phyloP scores from a whole-genome alignment of 2,329 filamentous ascomycete species.

The Claviceps cyperi region DNA sequence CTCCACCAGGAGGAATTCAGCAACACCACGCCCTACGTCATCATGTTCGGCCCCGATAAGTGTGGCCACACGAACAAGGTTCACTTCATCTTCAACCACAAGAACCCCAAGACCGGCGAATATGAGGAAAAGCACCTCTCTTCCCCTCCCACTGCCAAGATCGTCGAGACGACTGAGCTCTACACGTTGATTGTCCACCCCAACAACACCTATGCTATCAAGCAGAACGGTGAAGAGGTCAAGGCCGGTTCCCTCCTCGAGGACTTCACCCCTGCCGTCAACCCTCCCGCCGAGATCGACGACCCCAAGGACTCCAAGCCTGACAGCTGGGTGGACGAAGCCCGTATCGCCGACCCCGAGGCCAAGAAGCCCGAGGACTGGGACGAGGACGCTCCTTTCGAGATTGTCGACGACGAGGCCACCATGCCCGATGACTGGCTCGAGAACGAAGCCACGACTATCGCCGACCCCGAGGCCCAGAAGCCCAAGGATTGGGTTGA shows the following conservation, averaged over 20 bases:
- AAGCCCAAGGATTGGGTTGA: constrained; percentile 99
- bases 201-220: constrained; percentile 88
- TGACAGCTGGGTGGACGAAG: constrained; percentile 86
- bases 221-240: constrained; percentile 77
- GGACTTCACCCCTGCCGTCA: constrained; percentile 86
- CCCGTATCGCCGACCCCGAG: constrained; percentile 80
- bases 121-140: constrained; percentile 99
- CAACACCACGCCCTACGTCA: constrained; percentile 92
- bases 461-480: constrained; percentile 85
- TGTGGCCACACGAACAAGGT: constrained; percentile 99
- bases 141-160: constrained; percentile 69
- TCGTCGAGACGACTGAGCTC: constrained; percentile 81
- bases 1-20: constrained; percentile 96
- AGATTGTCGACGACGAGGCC: constrained; percentile 89
- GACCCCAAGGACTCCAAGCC: constrained; percentile 90
- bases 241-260: constrained; percentile 87
- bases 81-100: constrained; percentile 98
- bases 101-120: constrained; percentile 99
- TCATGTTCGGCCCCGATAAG: constrained; percentile 99
- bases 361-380: constrained; percentile 96
- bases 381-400: constrained; percentile 95
- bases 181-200: constrained; percentile 95
- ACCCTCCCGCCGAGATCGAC: constrained; percentile 88
- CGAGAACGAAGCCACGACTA: constrained; percentile 65
- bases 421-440: constrained; percentile 93